These are phyloP conservation scores for Mrakia hoshinonis DNA, from an alignment of 768 basidiomycete species.

Conservation along the genomic window DNA sequence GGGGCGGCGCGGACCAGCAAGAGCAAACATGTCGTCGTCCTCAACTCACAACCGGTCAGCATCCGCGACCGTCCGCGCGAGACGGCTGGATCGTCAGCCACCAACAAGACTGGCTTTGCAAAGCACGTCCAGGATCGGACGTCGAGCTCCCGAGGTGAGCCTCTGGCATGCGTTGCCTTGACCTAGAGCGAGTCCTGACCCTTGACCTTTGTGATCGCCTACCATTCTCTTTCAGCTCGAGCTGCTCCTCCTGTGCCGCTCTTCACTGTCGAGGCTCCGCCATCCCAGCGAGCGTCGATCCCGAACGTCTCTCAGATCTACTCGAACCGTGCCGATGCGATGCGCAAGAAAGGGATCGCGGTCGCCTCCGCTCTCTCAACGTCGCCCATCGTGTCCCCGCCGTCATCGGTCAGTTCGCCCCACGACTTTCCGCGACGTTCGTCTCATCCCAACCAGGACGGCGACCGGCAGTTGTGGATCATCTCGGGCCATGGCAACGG, in stretches of 20 bases:
- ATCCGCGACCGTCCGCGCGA: background rate
- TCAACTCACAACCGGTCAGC: background rate
- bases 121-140: background rate
- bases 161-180: background rate
- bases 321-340: slow-evolving; percentile 18
- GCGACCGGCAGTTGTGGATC: slow-evolving; percentile 9
- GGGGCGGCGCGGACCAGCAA: background rate
- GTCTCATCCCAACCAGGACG: background rate
- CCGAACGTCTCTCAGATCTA: slow-evolving; percentile 23
- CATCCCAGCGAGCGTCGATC: background rate
- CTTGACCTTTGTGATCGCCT: background rate
- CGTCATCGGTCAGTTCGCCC: background rate
- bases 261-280: background rate
- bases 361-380: slow-evolving; percentile 16
- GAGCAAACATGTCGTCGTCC: background rate
- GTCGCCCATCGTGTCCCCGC: background rate
- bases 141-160: background rate
- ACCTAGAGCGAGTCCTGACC: background rate
- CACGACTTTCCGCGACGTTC: background rate
- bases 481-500: slow-evolving; percentile 15
- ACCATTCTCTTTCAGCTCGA: background rate
- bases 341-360: slow-evolving; percentile 18
- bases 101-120: background rate
- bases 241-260: background rate
- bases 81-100: background rate